phyloP scores from a whole-genome alignment of 192 early-diverging fungal genomes.

The Allomyces macrogynus region DNA sequence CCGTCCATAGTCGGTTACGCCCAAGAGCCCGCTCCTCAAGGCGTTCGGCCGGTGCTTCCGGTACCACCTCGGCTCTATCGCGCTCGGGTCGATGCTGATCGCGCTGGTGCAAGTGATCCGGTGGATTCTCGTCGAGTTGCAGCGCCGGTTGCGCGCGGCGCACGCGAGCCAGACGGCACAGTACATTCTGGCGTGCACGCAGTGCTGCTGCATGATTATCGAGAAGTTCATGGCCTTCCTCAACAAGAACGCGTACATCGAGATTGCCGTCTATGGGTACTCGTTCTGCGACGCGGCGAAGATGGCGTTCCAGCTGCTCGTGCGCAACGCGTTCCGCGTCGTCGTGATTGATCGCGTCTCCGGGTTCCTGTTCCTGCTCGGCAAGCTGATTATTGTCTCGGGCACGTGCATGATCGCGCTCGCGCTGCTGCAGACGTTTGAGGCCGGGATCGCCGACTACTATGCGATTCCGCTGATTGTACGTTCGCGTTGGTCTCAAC shows the following conservation, averaged over 20 bases:
- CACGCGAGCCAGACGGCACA: conserved; percentile 13
- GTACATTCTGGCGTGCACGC: conserved; percentile 17
- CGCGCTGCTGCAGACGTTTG: conserved; percentile 13
- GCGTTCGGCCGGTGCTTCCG: conserved; percentile 15
- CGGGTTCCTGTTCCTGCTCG: conserved; percentile 20
- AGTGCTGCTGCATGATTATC: conserved; percentile 18
- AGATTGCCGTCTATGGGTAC: conserved; percentile 27
- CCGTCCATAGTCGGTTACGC: not conserved
- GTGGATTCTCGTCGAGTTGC: conserved; percentile 14
- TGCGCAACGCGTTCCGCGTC: conserved; percentile 18
- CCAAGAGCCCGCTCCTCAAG: conserved; percentile 9
- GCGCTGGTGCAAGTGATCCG: conserved; percentile 28
- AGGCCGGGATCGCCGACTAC: conserved; percentile 7
- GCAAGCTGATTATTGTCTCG: not conserved
- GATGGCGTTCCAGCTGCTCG: conserved; percentile 17
- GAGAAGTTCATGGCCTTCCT: conserved; percentile 25
- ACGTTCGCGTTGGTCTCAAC: not conserved
- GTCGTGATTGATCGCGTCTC: conserved; percentile 18
- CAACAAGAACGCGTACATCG: conserved; percentile 36
- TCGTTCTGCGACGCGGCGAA: conserved; percentile 16
- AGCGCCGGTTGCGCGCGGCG: conserved; percentile 6
- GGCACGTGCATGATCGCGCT: not conserved
- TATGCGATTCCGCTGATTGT: not conserved
- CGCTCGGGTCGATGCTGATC: conserved; percentile 26
- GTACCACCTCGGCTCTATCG: conserved; percentile 32